Evolutionary conservation across 345 rosid genomes (phyloP).

Genomic region (Corymbia maculata): DNA sequence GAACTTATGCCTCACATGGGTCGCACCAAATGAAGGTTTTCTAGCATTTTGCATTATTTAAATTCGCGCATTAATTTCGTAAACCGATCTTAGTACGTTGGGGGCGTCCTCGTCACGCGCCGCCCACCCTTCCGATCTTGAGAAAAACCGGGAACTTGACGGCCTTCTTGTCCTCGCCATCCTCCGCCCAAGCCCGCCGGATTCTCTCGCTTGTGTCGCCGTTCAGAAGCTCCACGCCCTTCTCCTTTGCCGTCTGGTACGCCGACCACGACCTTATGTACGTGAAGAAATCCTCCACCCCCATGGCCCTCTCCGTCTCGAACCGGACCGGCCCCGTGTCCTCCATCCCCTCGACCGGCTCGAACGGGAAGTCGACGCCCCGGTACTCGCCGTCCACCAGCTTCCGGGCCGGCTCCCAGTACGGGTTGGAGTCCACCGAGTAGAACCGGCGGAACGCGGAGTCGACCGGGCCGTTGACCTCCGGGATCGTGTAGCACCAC

Average conservation of each 20-base stretch:
- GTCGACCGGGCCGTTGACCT: slow-evolving; percentile 43
- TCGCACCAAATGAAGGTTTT: background rate
- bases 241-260: slow-evolving; percentile 59
- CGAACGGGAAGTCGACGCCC: slow-evolving; percentile 59
- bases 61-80: background rate
- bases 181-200: slow-evolving; percentile 44
- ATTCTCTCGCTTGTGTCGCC: slow-evolving; percentile 26
- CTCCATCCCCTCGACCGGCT: slow-evolving; percentile 36
- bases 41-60: background rate
- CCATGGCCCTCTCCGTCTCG: slow-evolving; percentile 43
- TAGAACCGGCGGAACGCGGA: slow-evolving; percentile 39
- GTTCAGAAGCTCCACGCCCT: slow-evolving; percentile 49
- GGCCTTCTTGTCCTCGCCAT: slow-evolving; percentile 18
- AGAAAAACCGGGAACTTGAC: slow-evolving; percentile 51
- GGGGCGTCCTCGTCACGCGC: background rate
- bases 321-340: slow-evolving; percentile 51
- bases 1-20: background rate
- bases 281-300: slow-evolving; percentile 34
- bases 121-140: slow-evolving; percentile 58
- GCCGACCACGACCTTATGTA: slow-evolving; percentile 63
- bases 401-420: slow-evolving; percentile 51
- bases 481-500: slow-evolving; percentile 78
- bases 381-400: slow-evolving; percentile 51
- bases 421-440: slow-evolving; percentile 18
- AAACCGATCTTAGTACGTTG: background rate